Evolutionary conservation across 225 moss, liverwort and hornwort genomes (phyloP), one percentile per base, ranked within the genome.

Genomic region (Physcomitrium patens): DNA sequence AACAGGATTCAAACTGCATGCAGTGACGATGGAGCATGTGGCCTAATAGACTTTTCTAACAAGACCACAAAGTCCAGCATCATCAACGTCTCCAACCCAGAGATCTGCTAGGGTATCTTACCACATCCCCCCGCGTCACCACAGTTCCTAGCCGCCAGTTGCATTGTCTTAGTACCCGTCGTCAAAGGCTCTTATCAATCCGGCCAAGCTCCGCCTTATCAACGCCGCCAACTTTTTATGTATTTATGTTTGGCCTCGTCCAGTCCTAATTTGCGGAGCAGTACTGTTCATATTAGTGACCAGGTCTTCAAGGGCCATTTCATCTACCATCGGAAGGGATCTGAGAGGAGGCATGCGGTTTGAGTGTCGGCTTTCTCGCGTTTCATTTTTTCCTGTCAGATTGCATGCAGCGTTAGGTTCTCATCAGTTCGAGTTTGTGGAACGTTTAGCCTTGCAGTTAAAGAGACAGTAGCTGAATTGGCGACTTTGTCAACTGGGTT

Each of bases 141-240:
- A 31, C 72, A 72, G 60, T 60, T 27, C 24, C 42, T 16, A 49
- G 63, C 74, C 74, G 63, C 65, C 65, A 74, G 41, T 1, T 3
- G 24, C 16, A 60, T 74, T 37, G 74, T 74, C 65, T 74, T 55
- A 74, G 44, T 8, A 18, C 27, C 27, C 45, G 74, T 64, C 55
- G 43, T 26, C 64, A 26, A 24, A 53, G 24, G 22, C 73, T 55
- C 74, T 24, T 53, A 44, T 65, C 56, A 19, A 14, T n/a, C 45
- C 53, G 8, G 12, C 45, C 53, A 8, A 7, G 5, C 74, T 74
- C 74, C 74, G 27, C 65, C 74, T 74, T 65, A 65, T 74, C 74
- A 45, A 5, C 56, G 74, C 65, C 65, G 74, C 74, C 74, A 57
- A 26, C 51, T 9, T 13, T 9, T 0, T 12, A 18, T 55, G 26